Evolutionary conservation across 306 rosid species (phyloP), one percentile per base, ranked within the genome.

Genomic region (Vicia faba): DNA sequence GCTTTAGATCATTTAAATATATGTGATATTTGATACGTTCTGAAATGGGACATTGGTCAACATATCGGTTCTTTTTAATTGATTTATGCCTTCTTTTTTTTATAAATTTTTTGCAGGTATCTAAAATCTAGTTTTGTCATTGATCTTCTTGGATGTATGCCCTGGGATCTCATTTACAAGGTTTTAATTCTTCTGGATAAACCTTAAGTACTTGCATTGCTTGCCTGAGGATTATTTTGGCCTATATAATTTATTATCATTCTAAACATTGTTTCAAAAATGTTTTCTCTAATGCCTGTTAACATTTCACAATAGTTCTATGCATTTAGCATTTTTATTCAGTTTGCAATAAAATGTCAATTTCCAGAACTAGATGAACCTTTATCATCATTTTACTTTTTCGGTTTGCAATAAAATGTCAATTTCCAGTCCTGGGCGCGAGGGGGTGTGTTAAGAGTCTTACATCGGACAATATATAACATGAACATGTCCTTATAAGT

Each of bases 91-190:
- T 44, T 51, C 13, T 65, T 48, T 73, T 50, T 67, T 28, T 25
- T 51, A 15, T 65, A 41, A 70, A 45, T 67, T 36, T 33, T 55
- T n/a, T 46, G 68, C 81, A 93, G 98, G 82, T 93, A 93, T 77
- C 79, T 93, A 70, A 93, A 85, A 71, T 83, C 89, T 61, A 19
- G 56, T 76, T 93, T 93, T 71, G 67, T 85, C 76, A 19, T 91
- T 59, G 99, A 93, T 69, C 63, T 93, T 36, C 91, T 93, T 66
- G 91, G 83, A 55, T 93, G 99, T 69, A 64, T 93, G 88, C 99
- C 99, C 31, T 93, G 99, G 99, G 99, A 93, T 74, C 61, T 85
- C 67, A 79, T 93, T 72, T 93, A 63, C 85, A 86, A 90, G 99
- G 99, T 93, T 56, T 67, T 48, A 18, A 43, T 69, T 54, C 72